Conservation (phyloP, 108 stramenopile species). For the Cyclotella sp. region DNA sequence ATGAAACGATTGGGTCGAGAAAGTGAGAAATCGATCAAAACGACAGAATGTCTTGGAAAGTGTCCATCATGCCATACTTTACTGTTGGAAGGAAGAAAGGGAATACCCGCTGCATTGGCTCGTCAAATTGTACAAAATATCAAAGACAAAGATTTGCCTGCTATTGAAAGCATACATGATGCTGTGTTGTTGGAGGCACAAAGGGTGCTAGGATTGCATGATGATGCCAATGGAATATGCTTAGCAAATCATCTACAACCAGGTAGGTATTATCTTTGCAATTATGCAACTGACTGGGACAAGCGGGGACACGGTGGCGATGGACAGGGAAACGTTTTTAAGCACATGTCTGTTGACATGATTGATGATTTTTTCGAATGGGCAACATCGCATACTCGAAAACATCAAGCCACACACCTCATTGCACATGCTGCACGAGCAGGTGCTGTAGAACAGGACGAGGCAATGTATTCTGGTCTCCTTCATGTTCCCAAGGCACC, state of each 20-base stretch:
- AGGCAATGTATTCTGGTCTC: neutral
- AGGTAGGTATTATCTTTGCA: no score
- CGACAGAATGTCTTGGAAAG: no score
- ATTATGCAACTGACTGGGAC: slow-evolving; percentile 3
- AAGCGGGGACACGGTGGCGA: neutral
- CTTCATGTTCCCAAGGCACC: slow-evolving; percentile 24
- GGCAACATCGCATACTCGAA: slow-evolving; percentile 33
- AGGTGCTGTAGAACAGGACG: neutral
- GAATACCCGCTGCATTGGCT: neutral
- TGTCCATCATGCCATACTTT: neutral
- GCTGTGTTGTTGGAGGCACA: neutral
- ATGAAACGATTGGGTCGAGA: neutral
- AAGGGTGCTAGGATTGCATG: neutral
- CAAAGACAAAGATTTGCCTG: neutral
- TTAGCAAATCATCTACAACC: neutral
- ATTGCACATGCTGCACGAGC: neutral
- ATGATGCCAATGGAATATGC: neutral
- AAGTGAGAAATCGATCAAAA: neutral
- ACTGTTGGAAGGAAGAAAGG: neutral
- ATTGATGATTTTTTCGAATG: slow-evolving; percentile 36
- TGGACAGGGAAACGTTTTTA: neutral
- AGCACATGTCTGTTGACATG: slow-evolving; percentile 13
- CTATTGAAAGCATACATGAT: slow-evolving; percentile 1
- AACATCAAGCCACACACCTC: neutral
- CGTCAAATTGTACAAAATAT: slow-evolving; percentile 10